Base-by-base conservation (phyloP, 257 asterid species). In the Eustoma russellianum region DNA sequence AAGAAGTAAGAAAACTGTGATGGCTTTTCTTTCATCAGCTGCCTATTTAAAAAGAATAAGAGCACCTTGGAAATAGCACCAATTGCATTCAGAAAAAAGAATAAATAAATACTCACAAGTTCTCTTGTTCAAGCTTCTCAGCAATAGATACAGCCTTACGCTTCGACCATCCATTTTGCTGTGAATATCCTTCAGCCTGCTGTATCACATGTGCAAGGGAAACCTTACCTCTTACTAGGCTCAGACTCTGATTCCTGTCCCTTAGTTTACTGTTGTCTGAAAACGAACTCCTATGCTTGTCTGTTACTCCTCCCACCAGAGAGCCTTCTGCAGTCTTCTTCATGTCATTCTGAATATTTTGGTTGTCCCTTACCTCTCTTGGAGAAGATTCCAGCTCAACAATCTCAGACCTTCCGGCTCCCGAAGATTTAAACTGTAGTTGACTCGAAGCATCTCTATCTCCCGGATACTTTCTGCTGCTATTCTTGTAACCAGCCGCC, bases 51-150 rank as follows among this genome's bases (percentile, higher is more conserved):
- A 14, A 24, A 30, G 41, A 41, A 2, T 50, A 24, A 24, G 30
- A 24, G 30, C 30, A 24, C 30, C 30, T 24, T 24, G 30, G 30
- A 24, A 24, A 24, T 24, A 24, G 30, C 30, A 4, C 30, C 30
- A 24, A 2, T 24, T 24, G 30, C 30, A 24, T 24, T 0, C 2
- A 4, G 3, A 24, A 4, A 66, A 68, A 24, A 24, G 2, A 24
- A 24, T 24, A 24, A 56, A 46, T n/a, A n/a, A 47, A 63, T 28
- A 66, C 95, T 13, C 73, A 92, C 98, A 92, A 58, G 67, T 92
- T 92, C 73, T 92, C 94, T 71, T 88, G 88, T 66, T 92, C 98
- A 41, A 92, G 93, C 77, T 91, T 91, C 63, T 87, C 95, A 41
- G 98, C 98, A 28, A 91, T 85, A 24, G 98, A 84, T 56, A 87